Evolutionary conservation across 441 rosid genomes (phyloP).

Genomic region (Aleurites moluccanus): DNA sequence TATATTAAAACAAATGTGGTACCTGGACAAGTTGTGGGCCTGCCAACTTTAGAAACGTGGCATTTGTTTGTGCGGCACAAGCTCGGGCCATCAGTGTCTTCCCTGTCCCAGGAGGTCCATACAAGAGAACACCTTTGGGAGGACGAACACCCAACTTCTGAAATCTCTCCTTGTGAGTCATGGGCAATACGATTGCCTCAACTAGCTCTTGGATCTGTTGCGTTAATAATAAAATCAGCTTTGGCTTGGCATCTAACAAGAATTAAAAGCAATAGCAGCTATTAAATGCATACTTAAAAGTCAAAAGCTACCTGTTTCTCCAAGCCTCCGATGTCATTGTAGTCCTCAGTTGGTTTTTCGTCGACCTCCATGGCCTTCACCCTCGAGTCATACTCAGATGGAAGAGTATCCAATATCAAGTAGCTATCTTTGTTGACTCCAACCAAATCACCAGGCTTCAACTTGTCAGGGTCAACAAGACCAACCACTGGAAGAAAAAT

Average conservation of each 20-base stretch:
- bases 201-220: slow-evolving; percentile 95
- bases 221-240: slow-evolving; percentile 7
- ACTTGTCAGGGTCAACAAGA: slow-evolving; percentile 88
- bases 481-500: slow-evolving; percentile 96
- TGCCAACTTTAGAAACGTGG: slow-evolving; percentile 92
- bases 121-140: slow-evolving; percentile 92
- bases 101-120: slow-evolving; percentile 99
- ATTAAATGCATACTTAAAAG: slow-evolving; percentile 22
- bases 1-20: slow-evolving; percentile 12
- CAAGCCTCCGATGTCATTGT: slow-evolving; percentile 92
- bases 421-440: slow-evolving; percentile 98
- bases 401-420: slow-evolving; percentile 86
- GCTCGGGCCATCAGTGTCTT: slow-evolving; percentile 99
- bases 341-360: slow-evolving; percentile 96
- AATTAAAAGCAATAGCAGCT: slow-evolving; percentile 33
- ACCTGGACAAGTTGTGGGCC: slow-evolving; percentile 99
- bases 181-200: slow-evolving; percentile 97
- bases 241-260: neutral
- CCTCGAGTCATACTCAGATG: slow-evolving; percentile 92
- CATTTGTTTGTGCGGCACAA: slow-evolving; percentile 97
- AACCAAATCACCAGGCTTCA: slow-evolving; percentile 97
- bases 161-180: slow-evolving; percentile 93
- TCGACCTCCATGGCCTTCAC: slow-evolving; percentile 99
- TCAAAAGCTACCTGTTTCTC: slow-evolving; percentile 41
- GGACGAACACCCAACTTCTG: slow-evolving; percentile 94